These are phyloP conservation scores for Glebionis coronaria DNA, from an alignment of 129 eudicot species.

Conservation along the genomic window DNA sequence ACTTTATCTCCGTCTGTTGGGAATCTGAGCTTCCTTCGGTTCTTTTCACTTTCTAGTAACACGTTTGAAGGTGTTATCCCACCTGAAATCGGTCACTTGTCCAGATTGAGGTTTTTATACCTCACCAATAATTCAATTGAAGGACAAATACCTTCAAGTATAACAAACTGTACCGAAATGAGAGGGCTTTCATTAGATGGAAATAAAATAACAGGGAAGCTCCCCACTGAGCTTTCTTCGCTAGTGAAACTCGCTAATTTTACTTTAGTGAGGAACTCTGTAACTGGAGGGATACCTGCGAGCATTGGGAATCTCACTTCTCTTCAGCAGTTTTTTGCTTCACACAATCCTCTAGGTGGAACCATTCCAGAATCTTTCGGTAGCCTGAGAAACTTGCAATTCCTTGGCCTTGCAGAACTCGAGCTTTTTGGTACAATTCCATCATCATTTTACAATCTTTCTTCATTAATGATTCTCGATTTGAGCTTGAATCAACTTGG, in stretches of 20 bases:
- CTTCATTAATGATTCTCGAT: slow-evolving; percentile 19
- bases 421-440: slow-evolving; percentile 37
- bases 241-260: slow-evolving; percentile 27
- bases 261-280: slow-evolving; percentile 1
- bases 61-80: slow-evolving; percentile 38
- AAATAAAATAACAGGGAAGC: slow-evolving; percentile 35
- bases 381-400: slow-evolving; percentile 13
- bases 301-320: slow-evolving; percentile 39
- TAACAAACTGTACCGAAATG: slow-evolving; percentile 40
- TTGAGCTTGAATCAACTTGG: slow-evolving; percentile 27
- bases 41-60: slow-evolving; percentile 23
- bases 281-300: slow-evolving; percentile 39
- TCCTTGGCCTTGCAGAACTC: neutral
- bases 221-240: slow-evolving; percentile 31
- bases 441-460: slow-evolving; percentile 31
- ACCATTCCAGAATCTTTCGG: slow-evolving; percentile 28
- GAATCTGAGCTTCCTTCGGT: slow-evolving; percentile 41
- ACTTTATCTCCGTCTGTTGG: slow-evolving; percentile 45
- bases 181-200: neutral
- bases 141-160: slow-evolving; percentile 36
- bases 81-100: slow-evolving; percentile 37
- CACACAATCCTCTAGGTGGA: slow-evolving; percentile 27
- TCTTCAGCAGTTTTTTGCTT: slow-evolving; percentile 21
- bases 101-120: slow-evolving; percentile 17
- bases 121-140: slow-evolving; percentile 33